Evolutionary conservation across 2,329 filamentous ascomycete species (phyloP), one percentile per base, ranked within the genome.

Genomic region (Hymenoscyphus scutula): DNA sequence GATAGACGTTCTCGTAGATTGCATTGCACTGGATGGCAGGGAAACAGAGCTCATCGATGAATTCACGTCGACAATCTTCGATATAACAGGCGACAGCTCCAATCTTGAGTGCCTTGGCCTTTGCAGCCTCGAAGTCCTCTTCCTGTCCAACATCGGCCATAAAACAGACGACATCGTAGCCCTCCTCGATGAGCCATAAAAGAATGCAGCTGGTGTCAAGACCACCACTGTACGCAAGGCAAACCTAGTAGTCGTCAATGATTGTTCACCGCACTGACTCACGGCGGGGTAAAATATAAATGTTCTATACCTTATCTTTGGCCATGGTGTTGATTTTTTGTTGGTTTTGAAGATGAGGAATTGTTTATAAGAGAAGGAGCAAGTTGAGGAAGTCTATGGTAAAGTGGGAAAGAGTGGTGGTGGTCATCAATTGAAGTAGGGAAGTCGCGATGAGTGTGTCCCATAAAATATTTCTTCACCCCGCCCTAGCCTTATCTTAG

Each of bases 11-110:
- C 80, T 92, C 86, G 74, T 87, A 89, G 75, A 87, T 84, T 65
- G 85, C 85, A 68, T 88, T 86, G 75, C 86, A 91, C 77, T 91
- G 89, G 67, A 95, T 84, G 65, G 91, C 90, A 59, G 84, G 88
- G 84, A 88, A 93, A 68, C 72, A 73, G 53, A 95, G 82, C 79
- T 94, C 84, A 70, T 92, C 89, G 69, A 95, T 85, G 72, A 95
- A 93, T 77, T 91, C 88, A 70, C 82, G 81, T 71, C 86, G 85
- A 60, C 94, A 82, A 75, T 95, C 84, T 66, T 81, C 77, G 68
- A 87, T 81, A 62, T 71, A 70, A 53, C 68, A 71, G 63, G 68
- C 69, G 45, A 70, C 68, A 67, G 74, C 74, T 61, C 74, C 74
- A 58, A 76, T 74, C 75, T 78, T 75, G 73, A 77, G 73, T 60